phyloP scores from a whole-genome alignment of 2,329 filamentous ascomycete genomes.

The Fusarium newnesense region DNA sequence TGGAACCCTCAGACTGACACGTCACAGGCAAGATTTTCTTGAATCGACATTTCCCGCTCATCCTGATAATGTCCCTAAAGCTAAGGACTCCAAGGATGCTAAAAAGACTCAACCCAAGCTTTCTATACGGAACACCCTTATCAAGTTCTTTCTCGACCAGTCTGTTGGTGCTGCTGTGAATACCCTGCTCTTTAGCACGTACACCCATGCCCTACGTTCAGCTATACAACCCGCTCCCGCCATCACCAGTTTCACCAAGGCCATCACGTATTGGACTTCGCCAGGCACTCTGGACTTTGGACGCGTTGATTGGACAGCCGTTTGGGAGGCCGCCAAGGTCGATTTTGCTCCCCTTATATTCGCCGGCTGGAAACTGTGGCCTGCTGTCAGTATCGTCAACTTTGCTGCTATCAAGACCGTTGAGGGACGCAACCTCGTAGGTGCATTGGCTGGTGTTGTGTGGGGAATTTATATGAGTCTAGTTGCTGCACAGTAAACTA shows the following conservation, averaged over 20 bases:
- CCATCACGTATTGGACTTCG: slow-evolving; percentile 50
- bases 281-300: slow-evolving; percentile 56
- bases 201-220: slow-evolving; percentile 65
- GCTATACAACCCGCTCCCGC: slow-evolving; percentile 58
- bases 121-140: slow-evolving; percentile 70
- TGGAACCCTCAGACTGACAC: slow-evolving; percentile 21
- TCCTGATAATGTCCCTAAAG: slow-evolving; percentile 53
- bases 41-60: slow-evolving; percentile 79
- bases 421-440: slow-evolving; percentile 75
- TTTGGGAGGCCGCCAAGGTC: slow-evolving; percentile 55
- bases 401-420: slow-evolving; percentile 77
- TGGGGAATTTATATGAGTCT: slow-evolving; percentile 83
- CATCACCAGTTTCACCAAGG: slow-evolving; percentile 50
- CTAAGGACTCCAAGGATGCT: slow-evolving; percentile 44
- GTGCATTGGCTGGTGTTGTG: slow-evolving; percentile 75
- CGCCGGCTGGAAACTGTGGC: slow-evolving; percentile 78
- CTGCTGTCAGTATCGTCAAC: slow-evolving; percentile 74
- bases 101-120: slow-evolving; percentile 54
- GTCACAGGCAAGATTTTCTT: slow-evolving; percentile 75
- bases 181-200: slow-evolving; percentile 70
- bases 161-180: slow-evolving; percentile 73
- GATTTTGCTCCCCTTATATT: slow-evolving; percentile 73
- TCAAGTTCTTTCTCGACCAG: slow-evolving; percentile 77
- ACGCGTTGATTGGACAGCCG: slow-evolving; percentile 56
- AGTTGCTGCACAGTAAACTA: slow-evolving; percentile 53